Percentiles rank a stretch among this genome's conserved stretches.
These are phyloP conservation scores for Aspergillus terreus DNA, from an alignment of 2,329 filamentous ascomycete genomes.

Conservation along the genomic window DNA sequence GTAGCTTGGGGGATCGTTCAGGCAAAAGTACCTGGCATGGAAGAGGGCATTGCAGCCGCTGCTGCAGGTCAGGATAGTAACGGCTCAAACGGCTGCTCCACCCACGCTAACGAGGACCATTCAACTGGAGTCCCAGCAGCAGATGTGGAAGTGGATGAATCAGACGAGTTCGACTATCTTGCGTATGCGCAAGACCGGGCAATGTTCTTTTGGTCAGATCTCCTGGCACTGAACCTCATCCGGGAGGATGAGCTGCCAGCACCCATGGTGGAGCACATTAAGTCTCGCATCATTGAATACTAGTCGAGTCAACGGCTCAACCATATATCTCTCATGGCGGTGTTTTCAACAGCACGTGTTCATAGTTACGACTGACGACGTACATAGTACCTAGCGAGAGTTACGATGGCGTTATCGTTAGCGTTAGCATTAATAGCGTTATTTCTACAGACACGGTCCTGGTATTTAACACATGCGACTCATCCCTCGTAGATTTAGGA, in stretches of 20 bases:
- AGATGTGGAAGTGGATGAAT: slow-evolving; percentile 48
- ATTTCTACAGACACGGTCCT: neutral
- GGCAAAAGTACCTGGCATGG: slow-evolving; percentile 75
- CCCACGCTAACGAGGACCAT: neutral
- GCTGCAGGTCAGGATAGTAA: slow-evolving; percentile 17
- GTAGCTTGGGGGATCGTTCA: slow-evolving; percentile 96
- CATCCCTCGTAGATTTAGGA: neutral
- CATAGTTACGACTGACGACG: slow-evolving; percentile 11
- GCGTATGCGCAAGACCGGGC: slow-evolving; percentile 86
- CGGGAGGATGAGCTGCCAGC: slow-evolving; percentile 71
- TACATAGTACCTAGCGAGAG: slow-evolving; percentile 8
- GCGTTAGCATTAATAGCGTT: neutral
- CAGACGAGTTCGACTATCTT: slow-evolving; percentile 88
- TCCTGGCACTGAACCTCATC: slow-evolving; percentile 71
- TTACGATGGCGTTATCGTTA: neutral
- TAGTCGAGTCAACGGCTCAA: slow-evolving; percentile 27
- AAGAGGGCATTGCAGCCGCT: slow-evolving; percentile 36
- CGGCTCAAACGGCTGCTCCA: slow-evolving; percentile 2
- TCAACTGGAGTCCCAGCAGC: slow-evolving; percentile 22
- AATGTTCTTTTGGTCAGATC: slow-evolving; percentile 92
- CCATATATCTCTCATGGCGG: neutral
- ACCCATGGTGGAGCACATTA: slow-evolving; percentile 61
- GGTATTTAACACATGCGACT: neutral
- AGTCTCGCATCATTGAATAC: slow-evolving; percentile 60
- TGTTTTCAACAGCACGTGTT: neutral